These are phyloP conservation scores for Dothistroma septosporum DNA, from an alignment of 2,329 filamentous ascomycete genomes.

Conservation along the genomic window DNA sequence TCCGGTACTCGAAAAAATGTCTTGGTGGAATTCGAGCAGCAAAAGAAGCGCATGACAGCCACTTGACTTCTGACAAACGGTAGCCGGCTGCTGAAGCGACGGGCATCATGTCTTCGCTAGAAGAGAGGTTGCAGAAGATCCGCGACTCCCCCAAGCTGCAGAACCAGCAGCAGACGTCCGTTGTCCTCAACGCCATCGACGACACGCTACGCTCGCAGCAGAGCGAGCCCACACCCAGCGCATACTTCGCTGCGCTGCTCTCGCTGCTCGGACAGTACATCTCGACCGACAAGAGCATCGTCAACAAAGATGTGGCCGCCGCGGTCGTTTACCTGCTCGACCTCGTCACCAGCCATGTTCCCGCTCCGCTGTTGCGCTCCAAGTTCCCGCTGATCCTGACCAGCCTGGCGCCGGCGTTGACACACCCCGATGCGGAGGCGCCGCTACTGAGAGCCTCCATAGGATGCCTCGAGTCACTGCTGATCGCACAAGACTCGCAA, in stretches of 20 bases:
- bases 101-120: slow-evolving; percentile 54
- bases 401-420: slow-evolving; percentile 77
- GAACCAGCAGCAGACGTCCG: slow-evolving; percentile 85
- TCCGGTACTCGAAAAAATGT: no score
- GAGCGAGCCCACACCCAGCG: slow-evolving; percentile 75
- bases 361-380: slow-evolving; percentile 79
- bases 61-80: neutral
- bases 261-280: slow-evolving; percentile 78
- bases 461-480: slow-evolving; percentile 85
- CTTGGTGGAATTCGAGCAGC: no score
- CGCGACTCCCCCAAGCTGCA: slow-evolving; percentile 87
- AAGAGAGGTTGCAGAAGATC: slow-evolving; percentile 95
- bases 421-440: slow-evolving; percentile 76
- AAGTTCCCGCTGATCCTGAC: slow-evolving; percentile 94
- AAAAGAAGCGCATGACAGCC: no score
- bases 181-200: slow-evolving; percentile 87
- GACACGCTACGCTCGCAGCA: slow-evolving; percentile 87
- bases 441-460: slow-evolving; percentile 82
- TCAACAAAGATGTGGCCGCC: slow-evolving; percentile 77
- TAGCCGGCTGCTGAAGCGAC: slow-evolving; percentile 5
- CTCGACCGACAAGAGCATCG: slow-evolving; percentile 56
- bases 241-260: slow-evolving; percentile 92
- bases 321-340: slow-evolving; percentile 95
- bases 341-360: slow-evolving; percentile 78
- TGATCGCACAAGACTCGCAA: slow-evolving; percentile 79